phyloP scores from a whole-genome alignment of 768 basidiomycete genomes.

The Auriscalpium orientale region DNA sequence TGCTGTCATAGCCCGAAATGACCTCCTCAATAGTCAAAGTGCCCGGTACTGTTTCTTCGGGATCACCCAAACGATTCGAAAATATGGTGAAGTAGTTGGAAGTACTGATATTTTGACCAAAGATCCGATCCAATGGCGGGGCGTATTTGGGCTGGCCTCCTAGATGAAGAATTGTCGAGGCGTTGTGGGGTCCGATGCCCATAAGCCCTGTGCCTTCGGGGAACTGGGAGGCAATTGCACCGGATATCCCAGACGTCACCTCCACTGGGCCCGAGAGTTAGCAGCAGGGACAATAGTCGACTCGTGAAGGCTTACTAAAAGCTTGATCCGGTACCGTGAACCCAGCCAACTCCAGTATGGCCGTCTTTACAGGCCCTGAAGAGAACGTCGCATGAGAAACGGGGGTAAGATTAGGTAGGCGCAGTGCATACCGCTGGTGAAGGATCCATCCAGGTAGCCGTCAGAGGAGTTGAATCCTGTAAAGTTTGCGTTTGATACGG shows the following conservation, averaged over 20 bases:
- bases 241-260: too few relatives aligned
- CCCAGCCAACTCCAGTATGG: conserved; percentile 36
- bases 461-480: conserved; percentile 33
- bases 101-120: conserved; percentile 22
- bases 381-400: background rate
- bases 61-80: conserved; percentile 24
- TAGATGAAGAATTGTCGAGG: conserved; percentile 12
- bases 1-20: conserved; percentile 19
- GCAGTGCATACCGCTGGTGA: conserved; percentile 15
- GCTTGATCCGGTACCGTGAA: conserved; percentile 38
- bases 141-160: background rate
- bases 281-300: too few relatives aligned
- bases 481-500: conserved; percentile 31
- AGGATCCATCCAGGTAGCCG: conserved; percentile 47
- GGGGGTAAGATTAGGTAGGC: background rate
- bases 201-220: conserved; percentile 16
- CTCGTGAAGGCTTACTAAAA: conserved; percentile 24
- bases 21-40: conserved; percentile 25
- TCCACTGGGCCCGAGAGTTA: too few relatives aligned
- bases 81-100: conserved; percentile 26
- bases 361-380: conserved; percentile 36
- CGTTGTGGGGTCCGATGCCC: conserved; percentile 26
- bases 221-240: too few relatives aligned
- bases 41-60: conserved; percentile 19
- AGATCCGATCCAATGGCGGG: conserved; percentile 23